Evolutionary conservation across 176 grass and related monocot species (phyloP).

Genomic region (Aegilops longissima): DNA sequence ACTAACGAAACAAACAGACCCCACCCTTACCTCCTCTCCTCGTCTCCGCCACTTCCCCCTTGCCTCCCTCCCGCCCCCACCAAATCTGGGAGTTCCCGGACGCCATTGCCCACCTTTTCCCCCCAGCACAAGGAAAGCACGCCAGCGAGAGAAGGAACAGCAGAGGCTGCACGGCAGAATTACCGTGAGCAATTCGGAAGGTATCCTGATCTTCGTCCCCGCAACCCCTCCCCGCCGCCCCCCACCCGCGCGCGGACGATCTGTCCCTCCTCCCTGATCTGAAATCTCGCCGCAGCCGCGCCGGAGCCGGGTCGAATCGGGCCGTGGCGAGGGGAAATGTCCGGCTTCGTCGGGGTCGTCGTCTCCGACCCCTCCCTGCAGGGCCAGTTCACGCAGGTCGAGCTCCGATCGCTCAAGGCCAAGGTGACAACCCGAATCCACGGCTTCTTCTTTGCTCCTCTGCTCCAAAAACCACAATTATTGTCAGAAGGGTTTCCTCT

Average conservation of each 20-base stretch:
- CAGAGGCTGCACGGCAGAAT: not conserved
- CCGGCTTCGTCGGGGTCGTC: slow-evolving; percentile 78
- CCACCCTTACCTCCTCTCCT: slow-evolving; percentile 19
- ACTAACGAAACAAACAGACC: slow-evolving; percentile 2
- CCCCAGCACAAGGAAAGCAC: slow-evolving; percentile 43
- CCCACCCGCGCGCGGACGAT: not conserved
- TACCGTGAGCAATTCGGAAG: slow-evolving; percentile 34
- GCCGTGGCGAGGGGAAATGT: slow-evolving; percentile 48
- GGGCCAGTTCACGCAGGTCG: slow-evolving; percentile 98
- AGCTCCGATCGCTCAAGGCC: slow-evolving; percentile 84
- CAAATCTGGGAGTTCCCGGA: slow-evolving; percentile 51
- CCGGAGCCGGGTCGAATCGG: not conserved
- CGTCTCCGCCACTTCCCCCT: slow-evolving; percentile 36
- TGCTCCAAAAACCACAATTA: not conserved
- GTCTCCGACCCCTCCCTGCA: slow-evolving; percentile 97
- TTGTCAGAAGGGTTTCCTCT: not conserved
- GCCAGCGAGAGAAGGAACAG: not conserved
- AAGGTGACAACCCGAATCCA: slow-evolving; percentile 57
- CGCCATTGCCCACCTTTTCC: slow-evolving; percentile 47
- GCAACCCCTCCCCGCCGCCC: not conserved
- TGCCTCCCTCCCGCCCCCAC: slow-evolving; percentile 52
- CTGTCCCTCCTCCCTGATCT: slow-evolving; percentile 28
- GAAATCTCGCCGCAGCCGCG: slow-evolving; percentile 21
- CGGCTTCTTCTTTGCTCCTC: not conserved
- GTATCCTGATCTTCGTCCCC: not conserved